phyloP scores from a whole-genome alignment of 2,329 filamentous ascomycete genomes.

The Sporothrix humicola region DNA sequence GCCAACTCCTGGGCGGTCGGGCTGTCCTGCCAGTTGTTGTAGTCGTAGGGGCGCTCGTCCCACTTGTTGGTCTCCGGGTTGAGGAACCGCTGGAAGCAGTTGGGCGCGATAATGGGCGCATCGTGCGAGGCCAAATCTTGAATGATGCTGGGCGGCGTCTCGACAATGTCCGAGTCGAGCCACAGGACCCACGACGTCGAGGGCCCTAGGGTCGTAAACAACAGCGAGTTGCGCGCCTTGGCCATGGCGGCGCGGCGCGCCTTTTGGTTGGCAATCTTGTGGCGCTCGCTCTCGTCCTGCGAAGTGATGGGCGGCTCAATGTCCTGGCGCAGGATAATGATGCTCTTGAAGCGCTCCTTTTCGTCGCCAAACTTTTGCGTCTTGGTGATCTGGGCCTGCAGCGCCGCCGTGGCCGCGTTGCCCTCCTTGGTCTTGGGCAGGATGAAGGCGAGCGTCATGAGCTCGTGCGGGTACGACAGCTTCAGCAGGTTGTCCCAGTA shows the following conservation, averaged over 20 bases:
- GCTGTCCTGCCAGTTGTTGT: conserved; percentile 97
- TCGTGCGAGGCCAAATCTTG: conserved; percentile 89
- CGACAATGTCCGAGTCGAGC: conserved; percentile 91
- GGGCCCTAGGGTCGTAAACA: conserved; percentile 93
- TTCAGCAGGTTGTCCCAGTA: conserved; percentile 95
- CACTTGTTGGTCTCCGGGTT: conserved; percentile 71
- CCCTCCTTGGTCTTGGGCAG: conserved; percentile 92
- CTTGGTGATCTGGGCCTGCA: conserved; percentile 84
- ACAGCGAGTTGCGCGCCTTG: conserved; percentile 87
- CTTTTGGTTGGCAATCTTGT: conserved; percentile 92
- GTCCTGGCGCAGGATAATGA: conserved; percentile 94
- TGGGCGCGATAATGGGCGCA: conserved; percentile 90
- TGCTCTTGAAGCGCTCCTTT: conserved; percentile 83
- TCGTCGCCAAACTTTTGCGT: conserved; percentile 80
- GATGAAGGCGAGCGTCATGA: conserved; percentile 95
- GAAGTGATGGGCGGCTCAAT: conserved; percentile 81
- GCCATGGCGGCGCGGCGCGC: conserved; percentile 86
- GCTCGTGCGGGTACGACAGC: conserved; percentile 87
- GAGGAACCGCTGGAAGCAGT: conserved; percentile 88
- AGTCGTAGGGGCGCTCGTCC: conserved; percentile 88
- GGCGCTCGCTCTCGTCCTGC: conserved; percentile 85
- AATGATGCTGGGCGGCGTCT: conserved; percentile 82
- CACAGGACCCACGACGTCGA: conserved; percentile 95
- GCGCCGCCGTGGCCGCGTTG: conserved; percentile 78
- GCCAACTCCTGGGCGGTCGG: conserved; percentile 76